These are phyloP conservation scores for Setaria viridis DNA, from an alignment of 202 grass and related monocot genomes.

Conservation along the genomic window DNA sequence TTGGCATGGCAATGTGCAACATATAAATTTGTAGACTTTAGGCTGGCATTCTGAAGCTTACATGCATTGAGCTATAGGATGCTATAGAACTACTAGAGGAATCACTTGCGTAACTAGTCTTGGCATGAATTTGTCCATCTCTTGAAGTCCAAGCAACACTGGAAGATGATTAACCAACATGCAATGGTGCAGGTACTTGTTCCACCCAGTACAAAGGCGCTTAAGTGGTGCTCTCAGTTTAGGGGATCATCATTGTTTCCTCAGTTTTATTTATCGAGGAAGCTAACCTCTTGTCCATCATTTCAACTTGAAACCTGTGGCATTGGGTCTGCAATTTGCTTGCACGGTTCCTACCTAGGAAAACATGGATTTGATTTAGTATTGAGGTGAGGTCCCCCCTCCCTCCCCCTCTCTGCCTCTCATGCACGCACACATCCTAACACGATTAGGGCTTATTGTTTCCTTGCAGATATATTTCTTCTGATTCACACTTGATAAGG, in stretches of 20 bases:
- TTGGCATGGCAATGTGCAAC: neutral
- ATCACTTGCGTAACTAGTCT: neutral
- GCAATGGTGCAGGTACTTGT: constrained; percentile 67
- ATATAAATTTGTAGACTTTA: neutral
- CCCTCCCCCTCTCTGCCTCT: neutral
- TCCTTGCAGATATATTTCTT: constrained; percentile 78
- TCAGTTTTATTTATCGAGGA: constrained; percentile 78
- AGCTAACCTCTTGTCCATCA: constrained; percentile 32
- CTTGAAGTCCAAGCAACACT: constrained; percentile 6
- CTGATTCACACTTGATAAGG: constrained; percentile 61
- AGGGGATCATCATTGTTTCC: constrained; percentile 69
- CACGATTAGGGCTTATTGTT: constrained; percentile 27
- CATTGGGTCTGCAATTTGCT: constrained; percentile 70
- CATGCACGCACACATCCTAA: neutral
- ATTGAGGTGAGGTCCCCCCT: constrained; percentile 57
- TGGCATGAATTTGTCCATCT: constrained; percentile 13
- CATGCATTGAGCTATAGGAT: neutral
- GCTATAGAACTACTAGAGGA: neutral
- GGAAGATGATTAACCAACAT: constrained; percentile 36
- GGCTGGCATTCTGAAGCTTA: neutral
- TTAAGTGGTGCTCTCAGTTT: constrained; percentile 74
- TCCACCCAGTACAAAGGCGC: constrained; percentile 74
- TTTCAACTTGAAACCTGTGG: constrained; percentile 64
- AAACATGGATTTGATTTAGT: constrained; percentile 63
- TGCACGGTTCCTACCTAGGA: constrained; percentile 56